Conservation (phyloP, 2,329 filamentous ascomycete species). For the Colletotrichum lini region DNA sequence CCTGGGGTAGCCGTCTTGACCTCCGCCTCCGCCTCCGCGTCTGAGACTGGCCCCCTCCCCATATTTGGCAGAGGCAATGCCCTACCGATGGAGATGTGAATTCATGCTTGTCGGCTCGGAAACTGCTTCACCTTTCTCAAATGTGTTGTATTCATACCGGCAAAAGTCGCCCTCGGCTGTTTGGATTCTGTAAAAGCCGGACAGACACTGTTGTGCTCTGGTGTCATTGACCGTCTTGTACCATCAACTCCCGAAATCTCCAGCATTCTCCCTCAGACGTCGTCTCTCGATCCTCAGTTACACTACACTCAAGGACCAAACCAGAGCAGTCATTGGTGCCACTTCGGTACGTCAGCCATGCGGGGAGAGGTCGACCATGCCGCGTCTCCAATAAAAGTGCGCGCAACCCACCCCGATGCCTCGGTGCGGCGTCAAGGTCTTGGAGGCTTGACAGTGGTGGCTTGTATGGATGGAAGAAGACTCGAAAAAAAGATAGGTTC, state of each 20-base stretch:
- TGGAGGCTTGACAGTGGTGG: slow-evolving; percentile 3
- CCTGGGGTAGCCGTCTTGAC: slow-evolving; percentile 39
- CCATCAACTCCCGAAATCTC: not conserved
- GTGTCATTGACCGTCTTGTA: not conserved
- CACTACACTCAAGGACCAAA: not conserved
- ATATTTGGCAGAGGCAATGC: not conserved
- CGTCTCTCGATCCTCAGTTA: slow-evolving; percentile 8
- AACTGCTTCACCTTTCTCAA: not conserved
- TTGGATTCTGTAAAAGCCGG: not conserved
- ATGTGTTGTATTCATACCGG: not conserved
- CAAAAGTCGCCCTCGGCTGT: not conserved
- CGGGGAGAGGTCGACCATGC: slow-evolving; percentile 22
- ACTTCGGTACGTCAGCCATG: slow-evolving; percentile 15
- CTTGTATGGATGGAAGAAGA: slow-evolving; percentile 5
- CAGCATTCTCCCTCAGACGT: slow-evolving; percentile 1
- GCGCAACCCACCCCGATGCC: slow-evolving; percentile 25
- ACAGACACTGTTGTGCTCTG: not conserved
- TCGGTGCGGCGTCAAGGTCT: slow-evolving; percentile 32
- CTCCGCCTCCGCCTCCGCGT: slow-evolving; percentile 39
- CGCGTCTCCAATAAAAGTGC: slow-evolving; percentile 28
- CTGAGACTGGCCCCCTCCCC: slow-evolving; percentile 27
- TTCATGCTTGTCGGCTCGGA: not conserved
- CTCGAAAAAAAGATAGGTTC: slow-evolving; percentile 26
- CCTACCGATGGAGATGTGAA: not conserved
- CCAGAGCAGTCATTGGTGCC: slow-evolving; percentile 22